These are phyloP conservation scores for Orbilia javanica DNA, from an alignment of 2,329 filamentous ascomycete species.

Conservation along the genomic window DNA sequence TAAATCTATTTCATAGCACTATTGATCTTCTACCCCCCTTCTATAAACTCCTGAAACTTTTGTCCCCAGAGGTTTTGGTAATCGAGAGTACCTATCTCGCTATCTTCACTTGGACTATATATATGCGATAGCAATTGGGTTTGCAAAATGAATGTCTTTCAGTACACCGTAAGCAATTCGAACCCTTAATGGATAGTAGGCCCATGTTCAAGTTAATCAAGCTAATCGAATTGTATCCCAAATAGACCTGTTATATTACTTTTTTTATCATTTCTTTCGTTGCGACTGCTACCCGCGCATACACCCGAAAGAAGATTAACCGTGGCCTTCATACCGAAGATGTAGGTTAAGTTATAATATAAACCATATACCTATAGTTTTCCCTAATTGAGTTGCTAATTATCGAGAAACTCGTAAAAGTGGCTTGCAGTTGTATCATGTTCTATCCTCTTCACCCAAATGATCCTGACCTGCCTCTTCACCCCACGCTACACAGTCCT, in stretches of 20 bases:
- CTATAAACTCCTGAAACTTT: neutral
- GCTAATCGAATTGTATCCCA: neutral
- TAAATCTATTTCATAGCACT: neutral
- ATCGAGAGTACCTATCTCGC: neutral
- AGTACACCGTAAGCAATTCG: constrained; percentile 33
- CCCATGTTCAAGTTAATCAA: neutral
- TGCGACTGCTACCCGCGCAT: constrained; percentile 37
- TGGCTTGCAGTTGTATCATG: constrained; percentile 43
- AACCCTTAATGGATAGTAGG: neutral
- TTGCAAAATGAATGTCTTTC: constrained; percentile 38
- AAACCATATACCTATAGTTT: too few relatives aligned
- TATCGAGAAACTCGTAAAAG: constrained; percentile 4
- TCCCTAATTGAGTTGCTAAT: too few relatives aligned
- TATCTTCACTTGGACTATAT: neutral
- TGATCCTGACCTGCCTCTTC: constrained; percentile 42
- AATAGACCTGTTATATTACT: constrained; percentile 38
- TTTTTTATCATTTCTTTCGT: constrained; percentile 44
- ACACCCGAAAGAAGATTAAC: constrained; percentile 48
- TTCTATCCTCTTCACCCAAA: constrained; percentile 28
- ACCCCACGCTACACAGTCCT: constrained; percentile 41
- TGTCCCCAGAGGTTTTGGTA: neutral
- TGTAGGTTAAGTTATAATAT: constrained; percentile 22
- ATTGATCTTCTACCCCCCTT: neutral
- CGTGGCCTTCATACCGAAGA: constrained; percentile 53
- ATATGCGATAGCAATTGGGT: neutral